Evolutionary conservation across 495 filamentous ascomycete species (phyloP).

Genomic region (Penicillium herquei): DNA sequence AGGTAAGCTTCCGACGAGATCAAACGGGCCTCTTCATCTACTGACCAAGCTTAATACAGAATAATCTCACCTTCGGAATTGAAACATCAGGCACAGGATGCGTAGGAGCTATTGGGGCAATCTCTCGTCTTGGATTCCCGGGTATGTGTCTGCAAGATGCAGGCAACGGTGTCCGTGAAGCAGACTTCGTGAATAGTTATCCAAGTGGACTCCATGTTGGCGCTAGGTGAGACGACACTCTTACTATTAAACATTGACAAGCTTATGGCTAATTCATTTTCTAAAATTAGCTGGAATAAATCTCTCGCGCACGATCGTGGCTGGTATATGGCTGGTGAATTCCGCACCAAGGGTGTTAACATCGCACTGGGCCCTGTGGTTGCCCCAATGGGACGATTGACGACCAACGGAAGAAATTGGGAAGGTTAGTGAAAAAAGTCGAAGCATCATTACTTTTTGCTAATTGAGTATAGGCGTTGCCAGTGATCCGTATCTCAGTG

Average conservation of each 20-base stretch:
- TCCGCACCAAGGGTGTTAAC: constrained; percentile 51
- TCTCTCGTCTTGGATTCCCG: constrained; percentile 55
- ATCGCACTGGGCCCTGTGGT: constrained; percentile 62
- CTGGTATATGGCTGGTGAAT: constrained; percentile 51
- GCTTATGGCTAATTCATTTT: constrained; percentile 1
- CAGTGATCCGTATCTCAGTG: constrained; percentile 50
- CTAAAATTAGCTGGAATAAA: constrained; percentile 40
- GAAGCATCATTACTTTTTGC: not conserved
- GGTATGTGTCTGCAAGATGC: constrained; percentile 66
- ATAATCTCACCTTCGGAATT: constrained; percentile 47
- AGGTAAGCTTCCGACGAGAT: constrained; percentile 19
- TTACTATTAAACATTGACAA: not conserved
- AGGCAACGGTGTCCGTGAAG: constrained; percentile 57
- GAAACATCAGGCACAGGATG: constrained; percentile 42
- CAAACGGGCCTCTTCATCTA: not conserved
- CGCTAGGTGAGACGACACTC: constrained; percentile 22
- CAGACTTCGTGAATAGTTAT: constrained; percentile 61
- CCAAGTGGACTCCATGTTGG: constrained; percentile 57
- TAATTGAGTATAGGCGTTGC: constrained; percentile 12
- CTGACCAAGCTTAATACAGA: constrained; percentile 17
- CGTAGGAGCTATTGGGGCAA: constrained; percentile 48
- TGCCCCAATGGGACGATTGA: constrained; percentile 65
- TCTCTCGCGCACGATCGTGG: constrained; percentile 59
- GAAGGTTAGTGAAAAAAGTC: constrained; percentile 45
- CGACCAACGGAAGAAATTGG: constrained; percentile 74